Evolutionary conservation across 1,284 basidiomycete species (phyloP).

Genomic region (Rhodotorula sp.): DNA sequence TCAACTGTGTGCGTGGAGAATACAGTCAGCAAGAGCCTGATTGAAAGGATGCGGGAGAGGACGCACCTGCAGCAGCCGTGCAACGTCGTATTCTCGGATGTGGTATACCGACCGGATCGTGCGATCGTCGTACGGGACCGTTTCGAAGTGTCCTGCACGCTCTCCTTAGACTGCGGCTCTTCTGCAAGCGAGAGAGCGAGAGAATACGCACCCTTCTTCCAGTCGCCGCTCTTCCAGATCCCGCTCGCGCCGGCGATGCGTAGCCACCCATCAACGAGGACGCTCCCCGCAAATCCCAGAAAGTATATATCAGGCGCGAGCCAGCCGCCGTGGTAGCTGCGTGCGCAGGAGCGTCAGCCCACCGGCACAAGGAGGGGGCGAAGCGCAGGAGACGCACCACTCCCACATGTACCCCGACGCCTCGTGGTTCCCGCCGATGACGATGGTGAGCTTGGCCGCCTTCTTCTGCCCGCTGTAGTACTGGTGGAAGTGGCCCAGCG

Average conservation of each 20-base stretch:
- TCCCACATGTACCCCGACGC: conserved; percentile 98
- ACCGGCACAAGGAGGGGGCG: not conserved
- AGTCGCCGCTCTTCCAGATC: conserved; percentile 85
- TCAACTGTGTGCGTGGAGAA: conserved; percentile 16
- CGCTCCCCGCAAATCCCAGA: conserved; percentile 85
- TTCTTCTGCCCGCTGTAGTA: conserved; percentile 81
- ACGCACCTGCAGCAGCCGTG: conserved; percentile 73
- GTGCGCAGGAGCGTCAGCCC: not conserved
- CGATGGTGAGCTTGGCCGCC: conserved; percentile 85
- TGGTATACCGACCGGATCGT: conserved; percentile 87
- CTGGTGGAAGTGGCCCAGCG: conserved; percentile 79
- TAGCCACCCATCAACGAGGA: conserved; percentile 77
- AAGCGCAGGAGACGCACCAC: conserved; percentile 62
- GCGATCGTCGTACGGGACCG: conserved; percentile 65
- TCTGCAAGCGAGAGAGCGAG: not conserved
- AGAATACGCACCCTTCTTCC: conserved; percentile 63
- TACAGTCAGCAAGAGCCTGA: too few species aligned
- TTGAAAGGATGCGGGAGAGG: not conserved
- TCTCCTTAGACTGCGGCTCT: not conserved
- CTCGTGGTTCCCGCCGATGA: conserved; percentile 98
- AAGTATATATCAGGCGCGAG: conserved; percentile 96
- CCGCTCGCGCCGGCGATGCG: conserved; percentile 88
- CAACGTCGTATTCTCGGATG: conserved; percentile 80
- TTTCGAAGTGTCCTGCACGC: conserved; percentile 69
- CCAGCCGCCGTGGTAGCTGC: conserved; percentile 91